These are phyloP conservation scores for Arthroderma uncinatum DNA, from an alignment of 2,329 filamentous ascomycete species.

Conservation along the genomic window DNA sequence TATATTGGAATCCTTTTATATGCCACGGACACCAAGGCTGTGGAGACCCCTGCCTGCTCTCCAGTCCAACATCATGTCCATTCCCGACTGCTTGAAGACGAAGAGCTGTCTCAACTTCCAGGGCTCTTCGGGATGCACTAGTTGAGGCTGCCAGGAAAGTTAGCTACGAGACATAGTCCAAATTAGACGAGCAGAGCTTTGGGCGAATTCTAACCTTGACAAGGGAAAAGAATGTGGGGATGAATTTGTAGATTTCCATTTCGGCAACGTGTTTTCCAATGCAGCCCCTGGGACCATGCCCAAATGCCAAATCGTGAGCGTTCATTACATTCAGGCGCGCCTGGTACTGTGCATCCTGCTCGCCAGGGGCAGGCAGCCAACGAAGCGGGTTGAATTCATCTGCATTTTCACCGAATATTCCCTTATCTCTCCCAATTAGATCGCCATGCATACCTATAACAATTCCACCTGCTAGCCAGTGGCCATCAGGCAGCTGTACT, in stretches of 20 bases:
- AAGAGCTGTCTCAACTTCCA: too few relatives aligned
- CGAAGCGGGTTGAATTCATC: constrained; percentile 44
- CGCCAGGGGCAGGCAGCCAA: constrained; percentile 35
- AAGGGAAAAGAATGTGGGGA: constrained; percentile 9
- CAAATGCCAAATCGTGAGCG: constrained; percentile 27
- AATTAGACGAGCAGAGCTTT: too few relatives aligned
- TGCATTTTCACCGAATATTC: constrained; percentile 58
- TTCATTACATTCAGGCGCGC: background rate
- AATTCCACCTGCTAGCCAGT: constrained; percentile 57
- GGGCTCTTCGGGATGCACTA: too few relatives aligned
- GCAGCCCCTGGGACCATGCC: constrained; percentile 43
- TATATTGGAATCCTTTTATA: too few relatives aligned
- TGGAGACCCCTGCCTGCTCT: too few relatives aligned
- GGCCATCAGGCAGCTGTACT: constrained; percentile 37
- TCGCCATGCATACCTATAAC: constrained; percentile 65
- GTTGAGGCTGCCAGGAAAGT: too few relatives aligned
- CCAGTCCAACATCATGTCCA: too few relatives aligned
- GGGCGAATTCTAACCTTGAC: too few relatives aligned
- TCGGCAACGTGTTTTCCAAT: constrained; percentile 32
- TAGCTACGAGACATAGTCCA: too few relatives aligned
- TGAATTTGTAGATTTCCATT: constrained; percentile 20
- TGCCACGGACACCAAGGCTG: too few relatives aligned
- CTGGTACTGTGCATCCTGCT: constrained; percentile 10
- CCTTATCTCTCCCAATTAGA: constrained; percentile 58
- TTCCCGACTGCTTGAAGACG: too few relatives aligned